A percentile compares a stretch with the other conserved stretches of the same genome.
Conservation (phyloP, 768 basidiomycete species). For the Lanmaoa rubissima region DNA sequence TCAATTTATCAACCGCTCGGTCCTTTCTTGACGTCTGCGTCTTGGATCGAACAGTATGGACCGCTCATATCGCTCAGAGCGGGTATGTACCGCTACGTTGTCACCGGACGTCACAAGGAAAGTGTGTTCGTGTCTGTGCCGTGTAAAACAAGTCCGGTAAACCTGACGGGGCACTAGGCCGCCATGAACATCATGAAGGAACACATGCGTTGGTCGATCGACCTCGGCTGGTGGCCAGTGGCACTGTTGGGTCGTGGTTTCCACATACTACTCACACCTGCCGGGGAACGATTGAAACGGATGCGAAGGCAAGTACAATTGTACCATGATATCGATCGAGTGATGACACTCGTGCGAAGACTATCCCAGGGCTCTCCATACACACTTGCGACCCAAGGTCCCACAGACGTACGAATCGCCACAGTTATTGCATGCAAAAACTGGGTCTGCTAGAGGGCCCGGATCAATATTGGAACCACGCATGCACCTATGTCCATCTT, state of each 20-base stretch:
- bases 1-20: neutral
- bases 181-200: too few relatives aligned
- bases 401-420: constrained; percentile 44
- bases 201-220: constrained; percentile 57
- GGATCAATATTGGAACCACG: too few relatives aligned
- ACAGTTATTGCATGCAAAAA: constrained; percentile 35
- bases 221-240: constrained; percentile 44
- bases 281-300: constrained; percentile 38
- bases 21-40: constrained; percentile 34
- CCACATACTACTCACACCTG: constrained; percentile 45
- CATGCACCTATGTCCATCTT: too few relatives aligned
- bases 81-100: constrained; percentile 30
- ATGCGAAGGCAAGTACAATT: constrained; percentile 32
- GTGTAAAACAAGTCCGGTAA: neutral
- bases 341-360: neutral
- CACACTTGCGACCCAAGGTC: constrained; percentile 49
- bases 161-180: constrained; percentile 34
- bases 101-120: constrained; percentile 21
- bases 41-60: constrained; percentile 51
- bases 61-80: constrained; percentile 53
- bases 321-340: too few relatives aligned
- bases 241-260: constrained; percentile 51
- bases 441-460: too few relatives aligned
- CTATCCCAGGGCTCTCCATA: constrained; percentile 45
- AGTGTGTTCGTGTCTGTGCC: neutral